Evolutionary conservation across 768 basidiomycete species (phyloP), one percentile per base, ranked within the genome.

Genomic region (Lactifluus piperatus): DNA sequence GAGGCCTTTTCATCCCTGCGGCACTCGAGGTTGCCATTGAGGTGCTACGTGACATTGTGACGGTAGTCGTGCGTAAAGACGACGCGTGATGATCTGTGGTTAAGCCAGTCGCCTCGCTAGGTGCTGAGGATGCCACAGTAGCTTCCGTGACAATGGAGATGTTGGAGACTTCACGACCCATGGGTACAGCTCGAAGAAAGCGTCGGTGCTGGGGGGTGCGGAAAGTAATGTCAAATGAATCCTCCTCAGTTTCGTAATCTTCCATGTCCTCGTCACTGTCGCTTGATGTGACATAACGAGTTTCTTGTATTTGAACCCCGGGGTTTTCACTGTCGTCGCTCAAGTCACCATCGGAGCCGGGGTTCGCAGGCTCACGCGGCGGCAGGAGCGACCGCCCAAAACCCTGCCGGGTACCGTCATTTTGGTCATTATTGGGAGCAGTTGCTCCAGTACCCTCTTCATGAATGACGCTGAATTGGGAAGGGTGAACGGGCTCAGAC

Each of bases 371-470:
- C 78, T 81, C 79, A 78, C 76, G 80, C 71, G 74, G 79, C 69
- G 73, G 79, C 81, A 75, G 78, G 84, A 86, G 84, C 85, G 79
- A 82, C 81, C 68, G 68, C 62, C 69, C 76, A 86, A 87, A 88
- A 86, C 72, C 84, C 84, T 80, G 79, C 64, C 62, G 64, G 56
- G 37, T 22, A 30, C 62, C 64, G 24, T 64, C 44, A 14, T 46
- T 37, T 32, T 57, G 41, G 44, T 77, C 75, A 67, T 81, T 79
- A 63, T 56, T 79, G 76, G 47, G 58, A 56, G 24, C 24, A 30
- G 51, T 22, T 63, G 20, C 37, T 29, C 30, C 37, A 13, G 58
- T 53, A 47, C 57, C 60, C 22, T 57, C 56, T 26, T 63, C 63
- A 1, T 54, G 57, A 9, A 65, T 53, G n/a, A 47, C 30, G 20